Conservation (phyloP, 805 yeast genomes). For the Kluyveromyces lactis region DNA sequence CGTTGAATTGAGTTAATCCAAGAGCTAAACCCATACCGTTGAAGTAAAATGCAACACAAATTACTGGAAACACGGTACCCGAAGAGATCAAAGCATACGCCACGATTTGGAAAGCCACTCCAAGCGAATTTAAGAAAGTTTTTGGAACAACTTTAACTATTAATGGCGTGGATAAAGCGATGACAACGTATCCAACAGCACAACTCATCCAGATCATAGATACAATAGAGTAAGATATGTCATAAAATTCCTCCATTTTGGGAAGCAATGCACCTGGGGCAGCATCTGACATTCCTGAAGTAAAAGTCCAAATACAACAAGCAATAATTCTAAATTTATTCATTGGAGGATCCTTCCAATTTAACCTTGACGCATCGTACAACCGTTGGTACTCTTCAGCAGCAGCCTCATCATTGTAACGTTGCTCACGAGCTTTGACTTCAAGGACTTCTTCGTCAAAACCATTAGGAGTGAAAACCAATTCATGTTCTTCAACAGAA, state of each 20-base stretch:
- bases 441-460: conserved; percentile 4
- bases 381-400: conserved; percentile 7
- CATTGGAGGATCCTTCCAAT: conserved; percentile 31
- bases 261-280: conserved; percentile 57
- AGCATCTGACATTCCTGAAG: conserved; percentile 44
- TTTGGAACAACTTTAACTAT: conserved; percentile 36
- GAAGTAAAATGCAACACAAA: conserved; percentile 42
- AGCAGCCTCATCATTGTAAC: background rate
- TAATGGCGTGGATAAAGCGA: conserved; percentile 42
- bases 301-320: conserved; percentile 33
- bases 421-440: background rate
- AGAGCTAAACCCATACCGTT: conserved; percentile 53
- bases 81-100: conserved; percentile 40
- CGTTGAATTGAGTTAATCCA: conserved; percentile 42
- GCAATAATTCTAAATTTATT: conserved; percentile 37
- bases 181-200: conserved; percentile 45
- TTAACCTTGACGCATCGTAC: conserved; percentile 30
- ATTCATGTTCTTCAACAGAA: conserved; percentile 1
- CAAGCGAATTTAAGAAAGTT: conserved; percentile 33
- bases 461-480: conserved; percentile 4
- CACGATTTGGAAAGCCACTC: conserved; percentile 30
- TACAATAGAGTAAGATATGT: conserved; percentile 42
- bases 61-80: conserved; percentile 42
- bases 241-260: conserved; percentile 40
- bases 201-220: conserved; percentile 51